These are phyloP conservation scores for Penicillium cataractarum DNA, from an alignment of 495 filamentous ascomycete species.

Conservation along the genomic window DNA sequence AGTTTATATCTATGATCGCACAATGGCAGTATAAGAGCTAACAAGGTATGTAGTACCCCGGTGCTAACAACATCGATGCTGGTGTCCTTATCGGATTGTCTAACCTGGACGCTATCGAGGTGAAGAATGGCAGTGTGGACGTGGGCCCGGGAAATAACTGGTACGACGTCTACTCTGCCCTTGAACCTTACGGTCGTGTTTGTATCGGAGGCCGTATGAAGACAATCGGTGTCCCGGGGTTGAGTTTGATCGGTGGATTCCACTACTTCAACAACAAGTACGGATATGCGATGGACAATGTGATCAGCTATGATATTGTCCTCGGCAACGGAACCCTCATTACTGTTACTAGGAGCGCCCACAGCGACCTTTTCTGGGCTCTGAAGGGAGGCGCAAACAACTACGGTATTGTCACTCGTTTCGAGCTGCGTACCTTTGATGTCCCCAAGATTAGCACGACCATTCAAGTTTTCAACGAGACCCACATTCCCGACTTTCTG, in stretches of 20 bases:
- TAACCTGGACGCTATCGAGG: no score
- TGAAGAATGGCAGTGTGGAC: no score
- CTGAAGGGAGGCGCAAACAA: slow-evolving; percentile 47
- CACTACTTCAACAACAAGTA: slow-evolving; percentile 46
- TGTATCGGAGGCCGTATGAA: slow-evolving; percentile 40
- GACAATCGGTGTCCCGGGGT: slow-evolving; percentile 45
- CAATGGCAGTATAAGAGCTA: no score
- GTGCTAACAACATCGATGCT: slow-evolving; percentile 36
- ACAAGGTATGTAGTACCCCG: slow-evolving; percentile 28
- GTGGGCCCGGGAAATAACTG: slow-evolving; percentile 46
- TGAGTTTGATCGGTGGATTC: slow-evolving; percentile 38
- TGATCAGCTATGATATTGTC: slow-evolving; percentile 30
- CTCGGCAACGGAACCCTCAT: slow-evolving; percentile 36
- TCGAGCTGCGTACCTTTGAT: slow-evolving; percentile 46
- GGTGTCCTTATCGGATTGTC: slow-evolving; percentile 34
- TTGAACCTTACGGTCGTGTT: slow-evolving; percentile 39
- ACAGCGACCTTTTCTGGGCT: slow-evolving; percentile 44
- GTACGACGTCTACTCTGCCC: slow-evolving; percentile 42
- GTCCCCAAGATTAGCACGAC: slow-evolving; percentile 42
- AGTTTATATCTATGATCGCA: no score
- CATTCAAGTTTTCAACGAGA: slow-evolving; percentile 41
- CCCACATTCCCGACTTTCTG: slow-evolving; percentile 20
- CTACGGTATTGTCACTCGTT: slow-evolving; percentile 50
- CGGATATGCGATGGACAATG: slow-evolving; percentile 51
- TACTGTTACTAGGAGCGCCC: slow-evolving; percentile 20